Evolutionary conservation across 306 rosid genomes (phyloP), one percentile per base, ranked within the genome.

Genomic region (Cyclanthera cordifolia): DNA sequence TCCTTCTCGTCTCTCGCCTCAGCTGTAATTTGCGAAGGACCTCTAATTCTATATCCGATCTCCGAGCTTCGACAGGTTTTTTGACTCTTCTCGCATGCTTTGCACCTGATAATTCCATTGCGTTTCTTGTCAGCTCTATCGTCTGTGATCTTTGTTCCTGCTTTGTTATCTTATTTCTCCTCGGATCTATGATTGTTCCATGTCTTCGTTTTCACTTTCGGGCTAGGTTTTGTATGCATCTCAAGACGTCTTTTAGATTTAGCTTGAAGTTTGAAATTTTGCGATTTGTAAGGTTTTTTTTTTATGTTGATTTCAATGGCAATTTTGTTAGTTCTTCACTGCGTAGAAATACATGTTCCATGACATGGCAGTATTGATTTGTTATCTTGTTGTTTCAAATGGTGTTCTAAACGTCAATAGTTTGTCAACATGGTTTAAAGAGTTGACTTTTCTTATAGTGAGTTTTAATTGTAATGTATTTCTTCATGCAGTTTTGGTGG

Each of bases 61-160:
- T 47, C 71, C 47, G 55, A 45, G 71, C 55, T 66, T 47, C 54
- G 6, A 16, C 71, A 45, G 71, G 54, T 45, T 66, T 15, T 24
- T 47, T 65, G 70, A 65, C 53, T 19, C 71, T 46, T 66, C 71
- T 66, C 14, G 8, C 54, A 47, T 8, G 16, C 71, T 6, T 46
- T 9, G 13, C 23, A 30, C 23, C 69, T 14, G 41, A 21, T 45
- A 5, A 23, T 21, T 17, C 70, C 34, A 23, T 46, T 25, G 8
- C 23, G 24, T 43, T 39, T 6, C 54, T 14, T 14, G 7, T 41
- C 0, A 16, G 1, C 6, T 3, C 16, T 47, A 16, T 24, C 20
- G 24, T 24, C 1, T 23, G 65, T 58, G 1, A 28, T 58, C 32
- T 30, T 30, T 30, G 45, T 32, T 30, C 21, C 41, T 14, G 48